A percentile compares a stretch with the other conserved stretches of the same genome.
Evolutionary conservation across 306 rosid species (phyloP).

Genomic region (Cajanus cajan): DNA sequence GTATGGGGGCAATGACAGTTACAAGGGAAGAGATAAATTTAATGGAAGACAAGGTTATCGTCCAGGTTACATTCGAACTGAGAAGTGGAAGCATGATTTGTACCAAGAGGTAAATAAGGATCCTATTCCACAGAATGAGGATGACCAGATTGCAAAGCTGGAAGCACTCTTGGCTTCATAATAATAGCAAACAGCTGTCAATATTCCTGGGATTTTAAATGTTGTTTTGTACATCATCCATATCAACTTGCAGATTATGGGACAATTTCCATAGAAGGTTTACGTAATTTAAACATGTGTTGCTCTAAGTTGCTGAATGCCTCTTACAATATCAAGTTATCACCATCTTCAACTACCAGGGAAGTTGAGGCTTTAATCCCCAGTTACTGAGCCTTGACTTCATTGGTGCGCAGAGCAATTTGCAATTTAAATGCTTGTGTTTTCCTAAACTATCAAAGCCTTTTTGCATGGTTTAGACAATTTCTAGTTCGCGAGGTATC

Average conservation of each 20-base stretch:
- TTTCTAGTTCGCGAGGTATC: not conserved
- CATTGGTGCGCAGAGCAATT: slow-evolving; percentile 22
- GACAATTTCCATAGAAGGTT: slow-evolving; percentile 1
- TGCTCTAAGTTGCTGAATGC: not conserved
- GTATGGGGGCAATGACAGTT: slow-evolving; percentile 47
- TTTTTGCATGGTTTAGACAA: not conserved
- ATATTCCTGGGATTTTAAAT: not conserved
- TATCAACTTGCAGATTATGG: not conserved
- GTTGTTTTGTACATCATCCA: not conserved
- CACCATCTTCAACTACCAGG: not conserved
- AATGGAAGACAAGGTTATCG: slow-evolving; percentile 51
- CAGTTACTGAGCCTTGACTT: slow-evolving; percentile 49
- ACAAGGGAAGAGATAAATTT: slow-evolving; percentile 64
- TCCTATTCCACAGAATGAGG: slow-evolving; percentile 67
- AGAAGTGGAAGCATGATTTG: slow-evolving; percentile 85
- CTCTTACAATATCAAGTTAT: not conserved
- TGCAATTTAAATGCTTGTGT: not conserved
- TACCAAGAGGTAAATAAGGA: slow-evolving; percentile 63
- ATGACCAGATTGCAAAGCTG: slow-evolving; percentile 73
- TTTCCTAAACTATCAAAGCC: not conserved
- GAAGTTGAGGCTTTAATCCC: slow-evolving; percentile 31
- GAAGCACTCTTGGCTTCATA: slow-evolving; percentile 77
- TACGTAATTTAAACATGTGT: not conserved
- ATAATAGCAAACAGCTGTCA: slow-evolving; percentile 28
- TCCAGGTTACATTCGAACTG: slow-evolving; percentile 40